These are phyloP conservation scores for Mycena leptocephala DNA, from an alignment of 768 basidiomycete genomes.

Conservation along the genomic window DNA sequence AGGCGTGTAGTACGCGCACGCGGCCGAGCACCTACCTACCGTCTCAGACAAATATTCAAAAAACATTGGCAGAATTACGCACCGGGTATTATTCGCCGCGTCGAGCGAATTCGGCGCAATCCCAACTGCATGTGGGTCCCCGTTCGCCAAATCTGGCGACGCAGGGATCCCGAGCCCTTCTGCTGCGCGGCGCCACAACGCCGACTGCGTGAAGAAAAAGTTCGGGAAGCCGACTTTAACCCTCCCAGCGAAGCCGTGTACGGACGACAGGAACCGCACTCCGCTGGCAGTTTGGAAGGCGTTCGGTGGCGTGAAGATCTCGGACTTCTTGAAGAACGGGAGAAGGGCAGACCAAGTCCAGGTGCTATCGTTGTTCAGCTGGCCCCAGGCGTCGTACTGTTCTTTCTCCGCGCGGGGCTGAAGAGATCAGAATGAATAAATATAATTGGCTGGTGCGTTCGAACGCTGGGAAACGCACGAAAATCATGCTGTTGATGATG, in stretches of 20 bases:
- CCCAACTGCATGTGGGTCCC: slow-evolving; percentile 47
- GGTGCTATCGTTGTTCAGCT: slow-evolving; percentile 44
- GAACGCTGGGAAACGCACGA: slow-evolving; percentile 37
- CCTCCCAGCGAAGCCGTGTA: slow-evolving; percentile 47
- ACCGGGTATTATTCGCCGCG: slow-evolving; percentile 51
- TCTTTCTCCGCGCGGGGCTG: slow-evolving; percentile 51
- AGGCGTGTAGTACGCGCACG: slow-evolving; percentile 50
- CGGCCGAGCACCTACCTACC: slow-evolving; percentile 43
- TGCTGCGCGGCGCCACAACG: slow-evolving; percentile 45
- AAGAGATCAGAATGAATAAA: not conserved
- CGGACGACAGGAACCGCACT: slow-evolving; percentile 38
- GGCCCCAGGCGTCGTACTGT: slow-evolving; percentile 54
- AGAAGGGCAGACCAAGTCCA: slow-evolving; percentile 62
- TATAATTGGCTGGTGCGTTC: no score
- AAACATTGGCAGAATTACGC: not conserved
- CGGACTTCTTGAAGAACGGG: slow-evolving; percentile 66
- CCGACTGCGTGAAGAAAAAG: slow-evolving; percentile 48
- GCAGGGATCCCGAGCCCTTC: slow-evolving; percentile 40
- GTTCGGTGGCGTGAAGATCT: slow-evolving; percentile 69
- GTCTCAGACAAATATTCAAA: not conserved
- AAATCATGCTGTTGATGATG: slow-evolving; percentile 67
- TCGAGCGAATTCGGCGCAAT: slow-evolving; percentile 50
- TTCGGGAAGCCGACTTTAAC: slow-evolving; percentile 54
- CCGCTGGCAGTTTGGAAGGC: slow-evolving; percentile 44
- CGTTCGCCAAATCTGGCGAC: slow-evolving; percentile 46